A percentile compares a stretch with the other conserved stretches of the same genome.
Conservation (phyloP, 352 stramenopile genomes). For the Pythium sp. region DNA sequence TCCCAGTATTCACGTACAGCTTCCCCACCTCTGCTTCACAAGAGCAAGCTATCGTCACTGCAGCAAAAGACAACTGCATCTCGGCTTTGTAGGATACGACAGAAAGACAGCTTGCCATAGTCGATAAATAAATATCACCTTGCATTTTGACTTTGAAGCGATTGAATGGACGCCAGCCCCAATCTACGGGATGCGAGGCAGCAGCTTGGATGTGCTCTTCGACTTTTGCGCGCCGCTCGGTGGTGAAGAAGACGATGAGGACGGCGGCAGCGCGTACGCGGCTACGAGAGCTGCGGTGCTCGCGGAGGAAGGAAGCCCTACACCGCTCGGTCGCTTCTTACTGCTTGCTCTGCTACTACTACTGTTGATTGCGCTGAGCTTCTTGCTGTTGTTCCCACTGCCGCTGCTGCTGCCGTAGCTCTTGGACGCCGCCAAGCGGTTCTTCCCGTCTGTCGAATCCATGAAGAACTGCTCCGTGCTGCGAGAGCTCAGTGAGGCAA, state of each 20-base stretch:
- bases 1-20: constrained; percentile 76
- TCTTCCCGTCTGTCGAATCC: constrained; percentile 17
- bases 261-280: constrained; percentile 19
- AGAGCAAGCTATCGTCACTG: neutral
- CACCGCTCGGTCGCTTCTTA: constrained; percentile 14
- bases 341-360: constrained; percentile 21
- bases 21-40: constrained; percentile 27
- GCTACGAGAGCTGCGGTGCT: constrained; percentile 10
- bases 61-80: neutral
- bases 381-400: constrained; percentile 25
- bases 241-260: constrained; percentile 3
- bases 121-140: neutral
- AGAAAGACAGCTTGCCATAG: neutral
- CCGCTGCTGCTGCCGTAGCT: constrained; percentile 7
- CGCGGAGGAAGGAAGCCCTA: neutral
- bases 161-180: neutral
- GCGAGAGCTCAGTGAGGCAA: constrained; percentile 30
- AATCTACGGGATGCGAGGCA: constrained; percentile 32
- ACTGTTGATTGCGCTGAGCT: constrained; percentile 8
- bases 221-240: constrained; percentile 21
- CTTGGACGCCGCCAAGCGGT: constrained; percentile 15
- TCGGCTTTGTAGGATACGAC: constrained; percentile 1
- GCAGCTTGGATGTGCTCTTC: constrained; percentile 35
- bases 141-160: neutral
- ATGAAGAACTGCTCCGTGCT: constrained; percentile 31